Evolutionary conservation across 1,284 basidiomycete species (phyloP).

Genomic region (Earliella scabrosa): DNA sequence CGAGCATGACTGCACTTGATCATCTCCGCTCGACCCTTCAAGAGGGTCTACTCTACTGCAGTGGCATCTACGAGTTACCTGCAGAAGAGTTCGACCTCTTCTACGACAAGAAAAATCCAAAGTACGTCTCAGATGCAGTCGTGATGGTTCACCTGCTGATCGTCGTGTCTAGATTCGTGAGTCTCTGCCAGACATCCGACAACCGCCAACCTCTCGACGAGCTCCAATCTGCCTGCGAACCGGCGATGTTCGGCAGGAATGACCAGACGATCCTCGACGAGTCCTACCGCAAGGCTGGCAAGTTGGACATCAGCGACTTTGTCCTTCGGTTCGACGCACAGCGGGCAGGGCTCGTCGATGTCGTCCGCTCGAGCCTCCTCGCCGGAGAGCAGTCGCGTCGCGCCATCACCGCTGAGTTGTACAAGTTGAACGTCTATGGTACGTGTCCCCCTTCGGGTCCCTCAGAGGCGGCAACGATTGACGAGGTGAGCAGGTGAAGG

Average conservation of each 20-base stretch:
- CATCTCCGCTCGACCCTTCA: background rate
- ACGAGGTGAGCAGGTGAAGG: too few relatives aligned
- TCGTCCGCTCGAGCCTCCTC: constrained; percentile 29
- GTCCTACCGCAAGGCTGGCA: constrained; percentile 30
- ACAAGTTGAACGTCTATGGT: constrained; percentile 42
- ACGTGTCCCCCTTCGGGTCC: background rate
- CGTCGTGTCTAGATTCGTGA: background rate
- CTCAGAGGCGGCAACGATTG: too few relatives aligned
- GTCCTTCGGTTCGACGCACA: constrained; percentile 33
- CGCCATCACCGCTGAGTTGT: constrained; percentile 32
- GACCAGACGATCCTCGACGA: constrained; percentile 26
- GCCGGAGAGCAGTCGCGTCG: constrained; percentile 16
- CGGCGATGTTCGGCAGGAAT: constrained; percentile 25
- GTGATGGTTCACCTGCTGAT: constrained; percentile 39
- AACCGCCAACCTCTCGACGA: background rate
- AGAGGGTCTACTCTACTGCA: constrained; percentile 3
- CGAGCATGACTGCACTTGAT: background rate
- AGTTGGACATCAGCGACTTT: constrained; percentile 29
- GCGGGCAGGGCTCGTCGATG: constrained; percentile 25
- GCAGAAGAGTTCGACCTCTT: constrained; percentile 14
- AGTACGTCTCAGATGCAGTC: too few relatives aligned
- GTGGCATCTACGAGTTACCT: constrained; percentile 5
- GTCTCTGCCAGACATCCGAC: too few relatives aligned
- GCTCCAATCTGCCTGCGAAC: constrained; percentile 9
- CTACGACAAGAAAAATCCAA: constrained; percentile 14